Evolutionary conservation across 108 stramenopile genomes (phyloP).

Genomic region (Conticribra guillardii): DNA sequence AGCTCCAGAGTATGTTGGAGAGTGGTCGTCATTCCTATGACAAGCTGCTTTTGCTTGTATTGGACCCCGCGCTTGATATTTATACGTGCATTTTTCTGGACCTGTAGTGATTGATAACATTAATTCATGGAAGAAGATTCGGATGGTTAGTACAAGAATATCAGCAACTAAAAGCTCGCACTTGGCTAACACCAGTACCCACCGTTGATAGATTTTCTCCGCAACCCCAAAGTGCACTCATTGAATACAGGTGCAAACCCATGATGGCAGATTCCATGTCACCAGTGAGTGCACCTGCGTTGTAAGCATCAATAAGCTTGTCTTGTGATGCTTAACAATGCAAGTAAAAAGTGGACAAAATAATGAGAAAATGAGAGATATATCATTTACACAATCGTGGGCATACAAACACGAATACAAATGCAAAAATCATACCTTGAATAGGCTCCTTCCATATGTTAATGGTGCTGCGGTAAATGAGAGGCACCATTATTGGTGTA

Average conservation of each 20-base stretch:
- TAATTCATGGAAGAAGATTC: too few species aligned
- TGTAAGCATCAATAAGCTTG: slow-evolving; percentile 17
- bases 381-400: neutral
- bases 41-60: neutral
- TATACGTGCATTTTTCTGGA: neutral
- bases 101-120: too few species aligned
- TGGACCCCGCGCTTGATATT: neutral
- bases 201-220: slow-evolving; percentile 10
- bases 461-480: too few species aligned
- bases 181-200: too few species aligned
- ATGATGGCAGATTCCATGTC: slow-evolving; percentile 12
- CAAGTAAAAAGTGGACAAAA: neutral
- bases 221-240: neutral
- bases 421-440: too few species aligned
- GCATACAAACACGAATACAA: neutral
- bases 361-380: neutral
- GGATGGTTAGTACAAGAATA: too few species aligned
- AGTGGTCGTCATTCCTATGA: neutral
- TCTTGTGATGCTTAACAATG: neutral
- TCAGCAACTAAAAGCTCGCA: too few species aligned
- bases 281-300: neutral
- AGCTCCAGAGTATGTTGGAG: neutral
- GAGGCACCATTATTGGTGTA: too few species aligned
- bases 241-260: slow-evolving; percentile 4
- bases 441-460: too few species aligned